These are phyloP conservation scores for Pseudotsuga menziesii DNA, from an alignment of 75 land plant genomes.

Conservation along the genomic window DNA sequence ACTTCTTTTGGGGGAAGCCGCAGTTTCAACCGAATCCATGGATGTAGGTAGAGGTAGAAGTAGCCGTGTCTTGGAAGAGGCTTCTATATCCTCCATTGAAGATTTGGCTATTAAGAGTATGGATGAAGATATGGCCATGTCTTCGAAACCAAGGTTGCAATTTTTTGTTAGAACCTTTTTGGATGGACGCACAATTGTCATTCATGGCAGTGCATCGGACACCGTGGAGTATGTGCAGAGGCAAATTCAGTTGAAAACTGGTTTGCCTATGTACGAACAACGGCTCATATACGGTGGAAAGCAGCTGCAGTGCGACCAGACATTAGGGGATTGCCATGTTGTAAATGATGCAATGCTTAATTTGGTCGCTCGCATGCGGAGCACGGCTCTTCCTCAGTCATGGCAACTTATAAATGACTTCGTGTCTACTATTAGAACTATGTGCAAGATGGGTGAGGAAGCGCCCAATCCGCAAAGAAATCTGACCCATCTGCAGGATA, in stretches of 20 bases:
- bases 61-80: too few relatives aligned
- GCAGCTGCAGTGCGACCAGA: conserved; percentile 66
- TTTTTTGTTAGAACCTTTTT: conserved; percentile 63
- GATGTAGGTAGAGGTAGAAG: too few relatives aligned
- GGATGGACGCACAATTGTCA: conserved; percentile 49
- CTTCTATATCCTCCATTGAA: too few relatives aligned
- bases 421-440: conserved; percentile 24
- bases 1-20: too few relatives aligned
- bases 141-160: conserved; percentile 18
- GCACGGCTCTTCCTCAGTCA: conserved; percentile 61
- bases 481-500: neutral
- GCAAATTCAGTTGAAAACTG: conserved; percentile 35
- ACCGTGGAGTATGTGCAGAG: conserved; percentile 55
- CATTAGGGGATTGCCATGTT: conserved; percentile 48
- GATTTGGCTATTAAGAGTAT: too few relatives aligned
- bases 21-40: too few relatives aligned
- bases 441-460: neutral
- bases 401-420: conserved; percentile 75
- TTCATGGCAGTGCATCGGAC: conserved; percentile 49
- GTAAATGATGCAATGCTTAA: conserved; percentile 60
- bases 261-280: conserved; percentile 69
- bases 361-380: conserved; percentile 57
- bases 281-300: conserved; percentile 67
- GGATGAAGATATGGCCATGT: too few relatives aligned
- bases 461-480: neutral